Evolutionary conservation across 1,284 basidiomycete species (phyloP), one percentile per base, ranked within the genome.

Genomic region (Leccinum olivaceoglutinosum): DNA sequence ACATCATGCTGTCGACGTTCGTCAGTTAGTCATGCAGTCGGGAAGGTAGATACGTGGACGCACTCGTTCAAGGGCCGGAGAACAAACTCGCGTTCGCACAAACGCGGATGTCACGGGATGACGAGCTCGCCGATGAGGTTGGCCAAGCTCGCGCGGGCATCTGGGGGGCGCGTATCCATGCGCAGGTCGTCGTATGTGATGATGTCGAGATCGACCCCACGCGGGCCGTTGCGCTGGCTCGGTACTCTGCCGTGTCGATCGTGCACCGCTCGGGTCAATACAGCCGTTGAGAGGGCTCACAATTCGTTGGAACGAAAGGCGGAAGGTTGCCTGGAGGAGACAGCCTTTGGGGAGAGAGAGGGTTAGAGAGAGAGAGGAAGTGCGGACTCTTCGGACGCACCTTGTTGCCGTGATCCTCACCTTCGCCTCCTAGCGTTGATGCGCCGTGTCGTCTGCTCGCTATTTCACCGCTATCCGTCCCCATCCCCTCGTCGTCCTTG

Each of bases 191-290:
- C 92, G 70, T 92, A 98, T 8, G 92, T 81, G 1, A 98, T 67
- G 38, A 99, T 84, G 75, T 99, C 97, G 56, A 99, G 79, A 74
- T 99, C 97, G 54, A 99, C 85, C 0, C 83, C 67, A 90, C 84
- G 1, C 4, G 58, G 58, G 9, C 32, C 58, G 21, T 46, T 10
- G 16, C 58, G 39, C 1, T 46, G 11, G 36, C 90, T 89, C 36
- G 90, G 88, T 5, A 89, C 84, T n/a, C 96, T 85, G 1, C 96
- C 97, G 0, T 25, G 25, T 25, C 25, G 25, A 25, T 25, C 25
- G 25, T 25, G 25, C 25, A 25, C 25, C 25, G 25, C 25, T 25
- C 25, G 25, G 25, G 25, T 25, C 25, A 25, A 25, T 25, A 25
- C 25, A 25, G 25, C 25, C 25, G 25, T 3, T 25, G 25, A 25